Evolutionary conservation across 2,329 filamentous ascomycete species (phyloP).

Genomic region (Pseudovirgaria hyperparasitica): DNA sequence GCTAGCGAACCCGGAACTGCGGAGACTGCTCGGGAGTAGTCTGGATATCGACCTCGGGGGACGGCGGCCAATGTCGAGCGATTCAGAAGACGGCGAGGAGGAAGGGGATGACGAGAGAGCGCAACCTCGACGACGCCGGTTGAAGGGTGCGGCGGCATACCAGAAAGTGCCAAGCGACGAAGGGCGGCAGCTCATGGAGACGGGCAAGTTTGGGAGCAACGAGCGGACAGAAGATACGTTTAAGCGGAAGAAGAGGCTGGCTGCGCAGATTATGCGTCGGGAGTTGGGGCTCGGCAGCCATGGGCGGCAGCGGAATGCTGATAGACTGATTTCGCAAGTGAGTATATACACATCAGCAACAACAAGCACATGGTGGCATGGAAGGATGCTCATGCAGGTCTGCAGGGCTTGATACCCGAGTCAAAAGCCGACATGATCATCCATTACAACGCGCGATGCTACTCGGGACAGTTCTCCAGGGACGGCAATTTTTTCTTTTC

Average conservation of each 20-base stretch:
- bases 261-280: conserved; percentile 62
- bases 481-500: conserved; percentile 97
- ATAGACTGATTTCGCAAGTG: conserved; percentile 58
- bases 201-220: conserved; percentile 65
- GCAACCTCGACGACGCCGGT: conserved; percentile 29
- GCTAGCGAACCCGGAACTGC: conserved; percentile 41
- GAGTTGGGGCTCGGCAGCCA: conserved; percentile 60
- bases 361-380: no score
- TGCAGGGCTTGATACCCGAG: conserved; percentile 63
- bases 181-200: conserved; percentile 67
- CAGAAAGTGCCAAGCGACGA: conserved; percentile 75
- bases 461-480: conserved; percentile 91
- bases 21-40: no score
- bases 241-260: conserved; percentile 48
- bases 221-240: conserved; percentile 37
- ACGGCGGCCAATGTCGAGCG: conserved; percentile 11
- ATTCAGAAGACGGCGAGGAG: conserved; percentile 23
- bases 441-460: conserved; percentile 74
- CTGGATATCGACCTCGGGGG: conserved; percentile 33
- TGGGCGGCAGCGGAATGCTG: conserved; percentile 46
- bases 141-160: conserved; percentile 42
- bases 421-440: conserved; percentile 74
- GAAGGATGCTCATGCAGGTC: no score
- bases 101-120: conserved; percentile 24
- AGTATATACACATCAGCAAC: conserved; percentile 8